A percentile compares a stretch with the other conserved stretches of the same genome.
phyloP scores from a whole-genome alignment of 352 stramenopile genomes.

The Globisporangium alternatum region DNA sequence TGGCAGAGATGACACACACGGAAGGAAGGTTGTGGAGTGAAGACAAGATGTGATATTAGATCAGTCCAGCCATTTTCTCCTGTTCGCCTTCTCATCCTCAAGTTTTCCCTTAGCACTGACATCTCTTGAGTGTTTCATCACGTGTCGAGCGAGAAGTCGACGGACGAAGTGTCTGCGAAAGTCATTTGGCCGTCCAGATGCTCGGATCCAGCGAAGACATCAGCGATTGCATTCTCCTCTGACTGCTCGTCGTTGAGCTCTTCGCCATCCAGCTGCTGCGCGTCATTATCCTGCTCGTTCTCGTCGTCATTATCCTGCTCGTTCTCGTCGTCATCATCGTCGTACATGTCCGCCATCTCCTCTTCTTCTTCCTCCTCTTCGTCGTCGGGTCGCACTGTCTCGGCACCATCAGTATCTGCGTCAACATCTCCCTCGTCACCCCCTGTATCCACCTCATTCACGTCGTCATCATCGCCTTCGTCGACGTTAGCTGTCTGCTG shows the following conservation, averaged over 20 bases:
- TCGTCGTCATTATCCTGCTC: constrained; percentile 53
- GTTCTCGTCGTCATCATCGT: constrained; percentile 56
- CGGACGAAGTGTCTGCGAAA: constrained; percentile 14
- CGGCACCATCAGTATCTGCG: constrained; percentile 35
- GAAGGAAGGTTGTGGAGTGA: constrained; percentile 4
- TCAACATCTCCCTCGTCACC: constrained; percentile 19
- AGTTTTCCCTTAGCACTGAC: background rate
- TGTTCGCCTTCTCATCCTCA: background rate
- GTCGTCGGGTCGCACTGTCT: constrained; percentile 35
- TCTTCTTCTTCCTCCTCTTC: constrained; percentile 41
- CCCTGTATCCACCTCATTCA: constrained; percentile 9
- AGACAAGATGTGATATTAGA: constrained; percentile 25
- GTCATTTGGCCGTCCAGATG: background rate
- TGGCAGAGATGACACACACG: background rate
- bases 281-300: constrained; percentile 21
- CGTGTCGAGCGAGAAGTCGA: constrained; percentile 24
- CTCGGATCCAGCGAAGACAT: background rate
- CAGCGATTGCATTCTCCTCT: background rate
- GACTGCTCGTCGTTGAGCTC: background rate
- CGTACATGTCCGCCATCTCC: constrained; percentile 45
- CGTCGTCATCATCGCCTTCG: constrained; percentile 25
- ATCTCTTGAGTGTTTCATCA: background rate
- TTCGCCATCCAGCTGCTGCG: constrained; percentile 4
- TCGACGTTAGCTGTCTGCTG: constrained; percentile 17
- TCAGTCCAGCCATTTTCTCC: background rate